A percentile compares a stretch with the other conserved stretches of the same genome.
phyloP scores from a whole-genome alignment of 805 yeast species.

The Kluyveromyces nonfermentans region DNA sequence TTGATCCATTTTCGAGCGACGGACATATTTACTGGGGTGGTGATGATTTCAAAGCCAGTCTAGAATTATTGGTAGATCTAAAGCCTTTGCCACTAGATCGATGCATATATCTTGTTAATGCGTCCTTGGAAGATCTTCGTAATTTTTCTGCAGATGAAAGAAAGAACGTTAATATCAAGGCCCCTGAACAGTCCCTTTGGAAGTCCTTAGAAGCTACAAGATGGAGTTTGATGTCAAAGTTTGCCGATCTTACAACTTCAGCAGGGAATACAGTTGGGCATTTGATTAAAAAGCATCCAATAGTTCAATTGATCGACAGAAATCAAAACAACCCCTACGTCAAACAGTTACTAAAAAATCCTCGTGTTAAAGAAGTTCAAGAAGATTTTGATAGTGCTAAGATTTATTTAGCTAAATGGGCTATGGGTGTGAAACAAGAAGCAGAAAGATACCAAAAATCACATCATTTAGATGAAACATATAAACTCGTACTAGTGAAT shows the following conservation, averaged over 20 bases:
- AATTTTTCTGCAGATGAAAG: slow-evolving; percentile 22
- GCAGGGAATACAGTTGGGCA: slow-evolving; percentile 18
- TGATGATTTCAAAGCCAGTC: slow-evolving; percentile 50
- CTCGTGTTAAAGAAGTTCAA: slow-evolving; percentile 72
- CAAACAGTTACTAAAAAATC: slow-evolving; percentile 53
- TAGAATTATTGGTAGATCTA: slow-evolving; percentile 48
- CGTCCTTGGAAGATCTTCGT: slow-evolving; percentile 42
- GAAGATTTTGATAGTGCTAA: slow-evolving; percentile 89
- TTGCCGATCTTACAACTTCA: slow-evolving; percentile 62
- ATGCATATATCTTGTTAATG: slow-evolving; percentile 67
- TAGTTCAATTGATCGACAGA: slow-evolving; percentile 32
- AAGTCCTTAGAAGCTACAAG: slow-evolving; percentile 39
- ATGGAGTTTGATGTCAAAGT: slow-evolving; percentile 78
- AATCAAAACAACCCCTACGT: slow-evolving; percentile 32
- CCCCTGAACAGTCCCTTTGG: slow-evolving; percentile 12
- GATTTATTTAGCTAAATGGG: slow-evolving; percentile 93
- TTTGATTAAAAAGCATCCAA: slow-evolving; percentile 22
- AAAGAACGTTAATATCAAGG: not conserved
- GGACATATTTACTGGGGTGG: slow-evolving; percentile 86
- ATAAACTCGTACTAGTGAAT: slow-evolving; percentile 42
- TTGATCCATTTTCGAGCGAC: slow-evolving; percentile 61
- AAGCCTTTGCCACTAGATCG: slow-evolving; percentile 66
- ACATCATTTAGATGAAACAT: slow-evolving; percentile 50
- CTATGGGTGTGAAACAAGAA: slow-evolving; percentile 84
- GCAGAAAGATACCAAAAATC: slow-evolving; percentile 47